Percentiles rank a stretch among this genome's conserved stretches.
Evolutionary conservation across 202 grass and related monocot genomes (phyloP).

Genomic region (Setaria italica): DNA sequence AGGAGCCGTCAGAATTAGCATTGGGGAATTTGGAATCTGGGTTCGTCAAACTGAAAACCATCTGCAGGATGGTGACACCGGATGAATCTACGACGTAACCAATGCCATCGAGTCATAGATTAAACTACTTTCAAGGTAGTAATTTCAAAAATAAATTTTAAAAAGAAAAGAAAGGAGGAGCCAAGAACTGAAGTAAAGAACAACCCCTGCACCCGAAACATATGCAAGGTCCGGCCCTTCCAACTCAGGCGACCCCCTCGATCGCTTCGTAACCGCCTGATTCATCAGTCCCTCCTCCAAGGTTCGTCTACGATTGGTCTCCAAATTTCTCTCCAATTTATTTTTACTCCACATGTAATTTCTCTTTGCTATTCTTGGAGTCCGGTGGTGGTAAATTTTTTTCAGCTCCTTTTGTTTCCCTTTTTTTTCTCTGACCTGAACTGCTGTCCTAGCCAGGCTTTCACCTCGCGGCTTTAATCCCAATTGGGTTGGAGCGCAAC

Average conservation of each 20-base stretch:
- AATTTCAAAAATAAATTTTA: constrained; percentile 6
- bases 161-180: constrained; percentile 1
- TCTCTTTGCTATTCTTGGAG: constrained; percentile 55
- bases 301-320: constrained; percentile 61
- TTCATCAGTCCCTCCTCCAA: constrained; percentile 46
- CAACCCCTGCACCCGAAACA: constrained; percentile 37
- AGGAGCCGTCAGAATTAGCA: neutral
- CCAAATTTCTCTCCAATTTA: constrained; percentile 40
- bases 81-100: constrained; percentile 12
- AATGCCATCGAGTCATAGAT: neutral
- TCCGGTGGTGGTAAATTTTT: constrained; percentile 47
- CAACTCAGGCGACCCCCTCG: constrained; percentile 5
- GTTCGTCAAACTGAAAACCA: constrained; percentile 27
- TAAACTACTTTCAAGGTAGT: constrained; percentile 7
- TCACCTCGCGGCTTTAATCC: constrained; percentile 55
- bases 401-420: constrained; percentile 38
- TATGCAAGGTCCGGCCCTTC: constrained; percentile 38
- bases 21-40: neutral
- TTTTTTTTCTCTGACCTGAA: constrained; percentile 50
- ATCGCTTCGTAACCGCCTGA: constrained; percentile 60
- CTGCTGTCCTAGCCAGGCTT: constrained; percentile 53
- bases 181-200: constrained; percentile 51
- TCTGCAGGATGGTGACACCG: constrained; percentile 25
- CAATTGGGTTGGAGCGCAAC: constrained; percentile 52
- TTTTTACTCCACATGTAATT: constrained; percentile 20